Base-by-base conservation (phyloP, 208 protist species). In the Acanthamoeba castellanii region DNA sequence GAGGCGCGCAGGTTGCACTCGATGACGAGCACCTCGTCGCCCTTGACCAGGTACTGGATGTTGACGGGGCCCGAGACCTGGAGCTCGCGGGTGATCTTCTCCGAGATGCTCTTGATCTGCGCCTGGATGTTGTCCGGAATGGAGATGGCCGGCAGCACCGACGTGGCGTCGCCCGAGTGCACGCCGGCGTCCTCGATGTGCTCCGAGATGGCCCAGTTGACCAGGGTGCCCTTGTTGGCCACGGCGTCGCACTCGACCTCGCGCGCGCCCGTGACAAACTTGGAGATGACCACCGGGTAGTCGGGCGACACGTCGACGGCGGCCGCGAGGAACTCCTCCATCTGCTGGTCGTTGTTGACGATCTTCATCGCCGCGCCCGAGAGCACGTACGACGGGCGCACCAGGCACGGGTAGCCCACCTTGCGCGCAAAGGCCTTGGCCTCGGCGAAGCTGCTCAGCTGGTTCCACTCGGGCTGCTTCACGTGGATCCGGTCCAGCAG, bases 181-280 rank as follows among this genome's bases (percentile, higher is more conserved):
- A 97, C 96, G 95, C 99, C 99, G 76, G 99, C 99, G 96, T 99
- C 99, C 97, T 99, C 99, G 20, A 99, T 97, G 95, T 99, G 99
- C 93, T 98, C 98, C 30, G 99, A 95, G 81, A 99, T 96, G 66
- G 66, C 66, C 99, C 68, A 99, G 98, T 96, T 76, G 42, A 92
- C 87, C 14, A 94, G 50, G 45, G 97, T 94, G 59, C 99, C 99
- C 93, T 99, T 98, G 93, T 98, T 96, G 37, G 99, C 99, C 34
- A 99, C 99, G 92, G 99, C 99, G 96, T 99, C 99, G 70, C 99
- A 97, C 3, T 99, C 99, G 96, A 99, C 99, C 97, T 99, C 99
- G 96, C 99, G 99, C 32, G 99, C 99, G 52, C 97, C 96, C 76
- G 98, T 97, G 93, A 99, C 98, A 96, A 99, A 99, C 98, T 90